Evolutionary conservation across 2,329 filamentous ascomycete genomes (phyloP), one percentile per base, ranked within the genome.

Genomic region (Macrophomina pseudophaseolina): DNA sequence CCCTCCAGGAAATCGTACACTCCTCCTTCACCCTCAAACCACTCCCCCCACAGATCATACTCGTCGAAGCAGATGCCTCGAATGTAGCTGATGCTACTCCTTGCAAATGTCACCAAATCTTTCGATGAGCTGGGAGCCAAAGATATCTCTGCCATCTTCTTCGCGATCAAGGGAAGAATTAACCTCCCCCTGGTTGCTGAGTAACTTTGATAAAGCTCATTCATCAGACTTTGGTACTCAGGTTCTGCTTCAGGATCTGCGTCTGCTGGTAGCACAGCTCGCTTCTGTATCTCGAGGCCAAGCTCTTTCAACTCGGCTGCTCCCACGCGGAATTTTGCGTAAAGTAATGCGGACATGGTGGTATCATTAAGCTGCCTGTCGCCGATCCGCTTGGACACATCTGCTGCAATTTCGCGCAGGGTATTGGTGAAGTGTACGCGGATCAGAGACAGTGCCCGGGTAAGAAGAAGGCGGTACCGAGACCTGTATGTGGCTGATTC

Each of bases 401-500:
- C 88, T 53, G 85, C 84, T 60, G 85, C 86, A 53, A 87, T 88
- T 69, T 88, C 88, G 69, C 85, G 86, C 30, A 88, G 81, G n/a
- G 83, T 83, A 69, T 84, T 85, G 67, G 87, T 88, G 72, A 90
- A 90, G 73, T 90, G 86, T 49, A 88, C 87, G 30, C 89, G 86
- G 56, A 90, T 89, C 32, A 91, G 81, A 0, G 88, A 90, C 53
- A 91, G 80, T 18, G 86, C 88, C 68, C 89, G 82, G 1, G 89
- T 91, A 49, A 98, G 85, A 12, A 97, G 85, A 0, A 95, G 85
- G 68, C 92, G 88, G 77, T 98, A 98, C 68, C 93, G 88, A 6
- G 94, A 93, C 51, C 94, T 87, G 76, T 97, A 98, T 1, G 91
- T 88, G 69, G 93, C 90, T 2, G 94, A 90, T 77, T 98, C 94